A percentile compares a stretch with the other conserved stretches of the same genome.
Evolutionary conservation across 768 basidiomycete genomes (phyloP).

Genomic region (Naematelia aurantialba): DNA sequence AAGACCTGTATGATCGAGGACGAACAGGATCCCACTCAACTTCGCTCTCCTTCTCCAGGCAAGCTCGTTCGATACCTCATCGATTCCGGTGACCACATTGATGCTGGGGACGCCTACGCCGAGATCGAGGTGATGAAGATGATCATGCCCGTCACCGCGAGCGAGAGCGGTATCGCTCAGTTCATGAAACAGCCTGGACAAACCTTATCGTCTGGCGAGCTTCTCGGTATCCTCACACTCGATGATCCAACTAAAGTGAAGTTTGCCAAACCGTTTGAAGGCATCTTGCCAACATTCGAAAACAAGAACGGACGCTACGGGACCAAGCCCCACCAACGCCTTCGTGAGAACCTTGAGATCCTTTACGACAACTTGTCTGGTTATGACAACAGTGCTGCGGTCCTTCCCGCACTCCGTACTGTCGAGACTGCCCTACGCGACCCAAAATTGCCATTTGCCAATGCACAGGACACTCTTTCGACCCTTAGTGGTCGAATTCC

Average conservation of each 20-base stretch:
- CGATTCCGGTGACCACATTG: conserved; percentile 95
- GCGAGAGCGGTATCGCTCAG: conserved; percentile 89
- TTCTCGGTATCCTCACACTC: conserved; percentile 91
- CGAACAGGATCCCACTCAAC: conserved; percentile 97
- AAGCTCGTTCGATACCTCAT: conserved; percentile 92
- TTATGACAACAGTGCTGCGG: conserved; percentile 90
- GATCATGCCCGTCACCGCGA: conserved; percentile 96
- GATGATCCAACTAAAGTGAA: conserved; percentile 95
- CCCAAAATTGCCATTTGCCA: conserved; percentile 81
- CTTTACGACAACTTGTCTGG: conserved; percentile 91
- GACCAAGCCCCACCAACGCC: conserved; percentile 83
- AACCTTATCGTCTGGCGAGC: conserved; percentile 92
- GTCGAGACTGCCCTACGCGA: conserved; percentile 76
- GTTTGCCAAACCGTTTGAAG: conserved; percentile 97
- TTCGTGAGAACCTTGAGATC: conserved; percentile 66
- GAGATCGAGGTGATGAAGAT: conserved; percentile 99
- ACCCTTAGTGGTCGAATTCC: conserved; percentile 91
- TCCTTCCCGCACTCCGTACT: conserved; percentile 80
- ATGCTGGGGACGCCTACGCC: conserved; percentile 93
- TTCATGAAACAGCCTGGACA: conserved; percentile 98
- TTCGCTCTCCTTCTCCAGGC: conserved; percentile 91
- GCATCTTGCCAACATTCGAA: conserved; percentile 82
- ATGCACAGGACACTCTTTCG: conserved; percentile 76
- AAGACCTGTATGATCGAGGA: conserved; percentile 99
- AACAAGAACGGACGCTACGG: conserved; percentile 72